These are phyloP conservation scores for Hypoxylon sp. DNA, from an alignment of 2,329 filamentous ascomycete genomes.

Conservation along the genomic window DNA sequence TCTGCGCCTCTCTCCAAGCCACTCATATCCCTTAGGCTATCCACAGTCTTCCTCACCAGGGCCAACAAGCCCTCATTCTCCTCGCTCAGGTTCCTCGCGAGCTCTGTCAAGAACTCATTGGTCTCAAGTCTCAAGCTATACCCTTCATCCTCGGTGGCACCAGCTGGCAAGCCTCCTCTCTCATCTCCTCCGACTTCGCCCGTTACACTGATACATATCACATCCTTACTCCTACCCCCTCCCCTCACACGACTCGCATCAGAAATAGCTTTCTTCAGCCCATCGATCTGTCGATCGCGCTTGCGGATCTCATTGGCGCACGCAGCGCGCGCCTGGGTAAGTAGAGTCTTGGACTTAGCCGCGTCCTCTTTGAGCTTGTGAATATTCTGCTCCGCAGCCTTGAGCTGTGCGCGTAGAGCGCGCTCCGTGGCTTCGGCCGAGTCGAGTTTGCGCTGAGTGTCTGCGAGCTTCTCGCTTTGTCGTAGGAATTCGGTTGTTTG, in stretches of 20 bases:
- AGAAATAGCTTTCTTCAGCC: slow-evolving; percentile 86
- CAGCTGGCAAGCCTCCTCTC: slow-evolving; percentile 45
- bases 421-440: slow-evolving; percentile 78
- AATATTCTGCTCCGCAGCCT: slow-evolving; percentile 78
- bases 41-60: slow-evolving; percentile 78
- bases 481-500: slow-evolving; percentile 77
- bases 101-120: slow-evolving; percentile 87
- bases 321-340: slow-evolving; percentile 85
- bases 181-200: slow-evolving; percentile 65
- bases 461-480: slow-evolving; percentile 65
- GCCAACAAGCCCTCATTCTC: slow-evolving; percentile 88
- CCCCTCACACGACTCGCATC: slow-evolving; percentile 76
- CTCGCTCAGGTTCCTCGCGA: slow-evolving; percentile 86
- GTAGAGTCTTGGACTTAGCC: slow-evolving; percentile 79
- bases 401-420: slow-evolving; percentile 76
- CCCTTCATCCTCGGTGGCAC: slow-evolving; percentile 62
- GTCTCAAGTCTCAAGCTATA: slow-evolving; percentile 87
- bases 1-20: slow-evolving; percentile 60
- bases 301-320: slow-evolving; percentile 93
- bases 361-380: slow-evolving; percentile 88
- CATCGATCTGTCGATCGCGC: slow-evolving; percentile 88
- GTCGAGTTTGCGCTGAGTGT: slow-evolving; percentile 68
- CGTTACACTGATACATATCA: slow-evolving; percentile 70
- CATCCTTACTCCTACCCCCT: slow-evolving; percentile 65
- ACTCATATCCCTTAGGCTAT: slow-evolving; percentile 78